Evolutionary conservation across 306 rosid genomes (phyloP).

Genomic region (Medicago ruthenica): DNA sequence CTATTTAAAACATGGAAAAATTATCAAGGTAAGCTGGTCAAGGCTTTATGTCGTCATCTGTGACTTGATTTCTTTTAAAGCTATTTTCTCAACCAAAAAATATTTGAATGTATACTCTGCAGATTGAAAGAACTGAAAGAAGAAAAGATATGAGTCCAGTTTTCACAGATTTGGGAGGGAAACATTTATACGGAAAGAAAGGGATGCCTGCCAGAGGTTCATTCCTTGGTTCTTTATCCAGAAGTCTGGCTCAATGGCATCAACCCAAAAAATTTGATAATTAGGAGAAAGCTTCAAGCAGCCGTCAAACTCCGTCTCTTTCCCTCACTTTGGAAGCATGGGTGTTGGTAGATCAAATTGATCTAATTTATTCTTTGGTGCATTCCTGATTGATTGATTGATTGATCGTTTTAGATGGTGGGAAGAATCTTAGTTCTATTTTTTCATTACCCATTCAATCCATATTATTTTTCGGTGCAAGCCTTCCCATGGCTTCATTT

Average conservation of each 20-base stretch:
- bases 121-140: conserved; percentile 87
- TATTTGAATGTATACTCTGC: conserved; percentile 40
- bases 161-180: conserved; percentile 94
- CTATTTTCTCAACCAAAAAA: conserved; percentile 41
- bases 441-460: conserved; percentile 65
- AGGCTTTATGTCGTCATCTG: conserved; percentile 33
- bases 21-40: conserved; percentile 68
- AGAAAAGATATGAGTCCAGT: conserved; percentile 83
- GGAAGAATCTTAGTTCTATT: conserved; percentile 52
- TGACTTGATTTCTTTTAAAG: conserved; percentile 7
- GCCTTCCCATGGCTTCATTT: conserved; percentile 51
- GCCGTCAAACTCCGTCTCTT: conserved; percentile 39
- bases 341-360: conserved; percentile 52
- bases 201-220: conserved; percentile 80
- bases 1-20: conserved; percentile 86
- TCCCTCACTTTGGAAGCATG: conserved; percentile 48
- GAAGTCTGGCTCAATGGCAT: conserved; percentile 84
- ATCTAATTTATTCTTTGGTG: conserved; percentile 49
- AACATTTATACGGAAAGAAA: conserved; percentile 88
- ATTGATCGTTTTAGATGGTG: conserved; percentile 58
- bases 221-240: conserved; percentile 79
- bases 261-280: conserved; percentile 95
- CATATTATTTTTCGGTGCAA: conserved; percentile 62
- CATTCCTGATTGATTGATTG: conserved; percentile 39
- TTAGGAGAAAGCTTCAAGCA: conserved; percentile 50